phyloP scores from a whole-genome alignment of 73 alveolate genomes.

The Effrenium voratum region DNA sequence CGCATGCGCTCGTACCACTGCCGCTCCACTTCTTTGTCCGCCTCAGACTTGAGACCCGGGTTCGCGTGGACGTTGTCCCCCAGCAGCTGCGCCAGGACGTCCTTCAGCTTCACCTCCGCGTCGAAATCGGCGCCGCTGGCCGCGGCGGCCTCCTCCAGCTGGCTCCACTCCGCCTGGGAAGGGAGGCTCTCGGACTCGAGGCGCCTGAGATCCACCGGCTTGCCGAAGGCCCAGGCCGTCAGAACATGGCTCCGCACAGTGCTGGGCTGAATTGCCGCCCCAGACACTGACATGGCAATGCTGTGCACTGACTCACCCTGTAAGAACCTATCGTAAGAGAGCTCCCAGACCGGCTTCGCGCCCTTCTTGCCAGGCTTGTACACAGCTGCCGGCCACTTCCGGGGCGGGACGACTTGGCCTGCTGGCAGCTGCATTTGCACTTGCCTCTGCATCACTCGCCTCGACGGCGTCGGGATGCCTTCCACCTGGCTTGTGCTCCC shows the following conservation, averaged over 20 bases:
- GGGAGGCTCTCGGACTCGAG: neutral
- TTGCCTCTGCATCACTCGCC: neutral
- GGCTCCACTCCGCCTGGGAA: neutral
- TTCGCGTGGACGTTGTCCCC: neutral
- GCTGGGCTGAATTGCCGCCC: neutral
- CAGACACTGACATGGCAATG: conserved; percentile 7
- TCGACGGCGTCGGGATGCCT: neutral
- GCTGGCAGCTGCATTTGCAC: neutral
- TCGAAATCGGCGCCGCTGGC: neutral
- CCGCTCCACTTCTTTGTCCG: conserved; percentile 3
- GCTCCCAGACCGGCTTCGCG: neutral
- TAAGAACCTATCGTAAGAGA: conserved; percentile 2
- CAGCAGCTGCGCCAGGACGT: neutral
- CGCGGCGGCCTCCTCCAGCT: conserved; percentile 19
- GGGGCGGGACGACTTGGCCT: neutral
- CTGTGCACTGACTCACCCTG: conserved; percentile 10
- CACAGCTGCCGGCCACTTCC: conserved; percentile 6
- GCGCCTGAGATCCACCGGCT: neutral
- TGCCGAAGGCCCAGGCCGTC: conserved; percentile 38
- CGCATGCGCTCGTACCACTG: conserved; percentile 7
- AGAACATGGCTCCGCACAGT: neutral
- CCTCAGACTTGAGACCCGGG: neutral
- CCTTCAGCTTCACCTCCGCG: neutral
- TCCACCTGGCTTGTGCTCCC: no score
- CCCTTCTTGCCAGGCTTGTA: neutral